These are phyloP conservation scores for Acanthamoeba healyi DNA, from an alignment of 208 protist genomes.

Conservation along the genomic window DNA sequence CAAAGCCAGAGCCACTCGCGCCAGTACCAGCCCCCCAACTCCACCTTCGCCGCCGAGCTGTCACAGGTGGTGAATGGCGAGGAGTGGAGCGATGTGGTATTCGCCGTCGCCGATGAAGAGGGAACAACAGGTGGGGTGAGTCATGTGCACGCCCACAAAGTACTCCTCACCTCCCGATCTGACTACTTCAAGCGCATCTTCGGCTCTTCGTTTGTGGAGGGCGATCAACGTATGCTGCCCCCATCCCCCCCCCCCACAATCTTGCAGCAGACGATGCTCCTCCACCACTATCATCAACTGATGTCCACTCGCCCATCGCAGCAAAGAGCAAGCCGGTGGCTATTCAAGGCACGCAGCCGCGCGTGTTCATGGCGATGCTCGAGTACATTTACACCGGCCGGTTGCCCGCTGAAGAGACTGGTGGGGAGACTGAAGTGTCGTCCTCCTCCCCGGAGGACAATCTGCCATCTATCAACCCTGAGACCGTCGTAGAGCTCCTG, in stretches of 20 bases:
- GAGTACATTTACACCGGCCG: constrained; percentile 73
- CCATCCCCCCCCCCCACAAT: background rate
- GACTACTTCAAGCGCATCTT: constrained; percentile 77
- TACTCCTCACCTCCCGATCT: constrained; percentile 62
- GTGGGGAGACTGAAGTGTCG: background rate
- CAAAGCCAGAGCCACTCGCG: constrained; percentile 18
- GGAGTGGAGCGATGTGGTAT: constrained; percentile 58
- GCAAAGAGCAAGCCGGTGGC: constrained; percentile 41
- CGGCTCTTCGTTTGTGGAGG: constrained; percentile 44
- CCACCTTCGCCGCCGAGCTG: constrained; percentile 19
- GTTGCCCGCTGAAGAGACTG: background rate
- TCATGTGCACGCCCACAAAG: constrained; percentile 42
- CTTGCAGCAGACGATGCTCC: background rate
- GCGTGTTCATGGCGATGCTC: constrained; percentile 57
- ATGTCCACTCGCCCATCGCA: background rate
- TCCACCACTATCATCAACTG: background rate
- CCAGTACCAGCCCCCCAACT: constrained; percentile 42
- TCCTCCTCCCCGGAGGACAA: background rate
- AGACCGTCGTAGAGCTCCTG: constrained; percentile 57
- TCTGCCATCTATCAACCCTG: background rate
- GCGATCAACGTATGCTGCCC: constrained; percentile 5
- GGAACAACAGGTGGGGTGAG: background rate
- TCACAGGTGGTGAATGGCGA: background rate
- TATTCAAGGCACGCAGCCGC: constrained; percentile 16
- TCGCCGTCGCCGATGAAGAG: background rate